These are phyloP conservation scores for Cladophialophora bantiana DNA, from an alignment of 2,329 filamentous ascomycete genomes.

Conservation along the genomic window DNA sequence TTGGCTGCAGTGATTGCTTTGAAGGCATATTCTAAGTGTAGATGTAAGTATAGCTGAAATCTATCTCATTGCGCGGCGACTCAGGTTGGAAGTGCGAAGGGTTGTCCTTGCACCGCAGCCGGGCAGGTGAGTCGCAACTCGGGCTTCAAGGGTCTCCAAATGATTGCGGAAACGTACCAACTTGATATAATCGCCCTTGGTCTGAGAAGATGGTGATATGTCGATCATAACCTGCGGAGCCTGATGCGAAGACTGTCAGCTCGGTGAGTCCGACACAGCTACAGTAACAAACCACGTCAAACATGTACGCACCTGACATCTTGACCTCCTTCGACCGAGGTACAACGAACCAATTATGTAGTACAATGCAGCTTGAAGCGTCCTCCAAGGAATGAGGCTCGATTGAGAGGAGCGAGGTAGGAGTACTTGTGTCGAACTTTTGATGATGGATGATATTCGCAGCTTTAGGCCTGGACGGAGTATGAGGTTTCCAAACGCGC, in stretches of 20 bases:
- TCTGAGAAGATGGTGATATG: slow-evolving; percentile 99
- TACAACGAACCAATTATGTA: slow-evolving; percentile 25
- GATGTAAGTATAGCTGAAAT: slow-evolving; percentile 36
- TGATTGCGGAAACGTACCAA: slow-evolving; percentile 71
- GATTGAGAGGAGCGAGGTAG: slow-evolving; percentile 14
- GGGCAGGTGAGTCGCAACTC: not conserved
- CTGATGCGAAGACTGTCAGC: slow-evolving; percentile 53
- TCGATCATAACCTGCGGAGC: slow-evolving; percentile 91
- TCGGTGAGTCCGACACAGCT: slow-evolving; percentile 38
- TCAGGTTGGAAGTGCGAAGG: not conserved
- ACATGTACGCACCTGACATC: slow-evolving; percentile 54
- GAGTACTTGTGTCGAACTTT: slow-evolving; percentile 16
- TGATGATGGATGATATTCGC: slow-evolving; percentile 21
- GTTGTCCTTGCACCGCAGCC: not conserved
- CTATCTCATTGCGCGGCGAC: not conserved
- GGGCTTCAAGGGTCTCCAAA: not conserved
- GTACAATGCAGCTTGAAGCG: slow-evolving; percentile 23
- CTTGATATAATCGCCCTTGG: slow-evolving; percentile 98
- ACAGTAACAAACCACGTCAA: slow-evolving; percentile 20
- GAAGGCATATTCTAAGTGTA: slow-evolving; percentile 91
- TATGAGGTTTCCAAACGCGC: slow-evolving; percentile 15
- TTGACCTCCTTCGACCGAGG: slow-evolving; percentile 39
- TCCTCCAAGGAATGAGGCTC: slow-evolving; percentile 14
- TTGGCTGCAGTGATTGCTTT: slow-evolving; percentile 99
- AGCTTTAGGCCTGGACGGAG: not conserved